Base-by-base conservation (phyloP, 345 rosid genomes). In the Moricandia moricandioides region DNA sequence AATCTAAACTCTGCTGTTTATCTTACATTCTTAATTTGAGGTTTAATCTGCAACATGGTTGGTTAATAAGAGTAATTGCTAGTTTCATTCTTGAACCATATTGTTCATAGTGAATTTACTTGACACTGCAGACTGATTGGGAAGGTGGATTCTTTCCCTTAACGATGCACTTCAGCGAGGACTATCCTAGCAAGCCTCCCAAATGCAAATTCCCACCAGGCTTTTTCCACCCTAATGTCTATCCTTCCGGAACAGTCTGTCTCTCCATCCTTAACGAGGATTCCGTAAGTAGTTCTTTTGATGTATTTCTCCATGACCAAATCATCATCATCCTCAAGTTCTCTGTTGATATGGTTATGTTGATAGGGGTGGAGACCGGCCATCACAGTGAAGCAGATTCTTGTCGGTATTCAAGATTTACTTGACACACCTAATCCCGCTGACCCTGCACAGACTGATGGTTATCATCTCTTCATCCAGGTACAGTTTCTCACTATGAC, bases 301-400 rank as follows among this genome's bases (percentile, higher is more conserved):
- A 4, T 55, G 21, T 16, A 33, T 16, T 45, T 58, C 33, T 47
- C 9, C 34, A n/a, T 34, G 52, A 29, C 26, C 33, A 58, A 34
- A 59, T 17, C 52, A 3, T 17, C 52, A 3, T 29, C 57, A 5
- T 47, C 40, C 33, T 70, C 39, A 61, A 54, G 13, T 63, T 69
- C 37, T 4, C 47, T 52, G 18, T 71, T 57, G 18, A 12, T 71
- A 34, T 49, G 55, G 55, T 49, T 45, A 49, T 68, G 17, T 58
- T 21, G n/a, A 62, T 81, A 91, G 97, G 97, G 97, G 10, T 91
- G 97, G 97, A 88, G 95, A 85, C 97, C 97, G 14, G 97, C 97
- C 35, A 91, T 91, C 26, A 89, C 97, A 0, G 92, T 91, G 77
- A 91, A 88, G 86, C 97, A 91, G 82, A 91, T 91, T 82, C 95